Base-by-base conservation (phyloP, 495 filamentous ascomycete species). In the Penicillium paxilli region DNA sequence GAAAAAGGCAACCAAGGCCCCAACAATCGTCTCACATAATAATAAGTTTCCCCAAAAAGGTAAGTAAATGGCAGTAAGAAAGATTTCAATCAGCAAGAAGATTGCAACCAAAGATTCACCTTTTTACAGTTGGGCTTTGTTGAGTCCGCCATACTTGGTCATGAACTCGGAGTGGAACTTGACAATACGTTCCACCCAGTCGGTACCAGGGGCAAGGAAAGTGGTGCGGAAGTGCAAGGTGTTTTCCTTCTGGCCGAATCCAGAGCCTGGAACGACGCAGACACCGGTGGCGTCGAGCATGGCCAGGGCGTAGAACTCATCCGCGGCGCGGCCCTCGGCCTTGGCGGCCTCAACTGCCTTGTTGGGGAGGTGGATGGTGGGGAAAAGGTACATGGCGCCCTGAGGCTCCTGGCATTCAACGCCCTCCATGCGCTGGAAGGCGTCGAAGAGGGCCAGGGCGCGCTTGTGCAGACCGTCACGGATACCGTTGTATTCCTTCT, bases 351-450 rank as follows among this genome's bases (percentile, higher is more conserved):
- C 86, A 55, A 87, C 66, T 41, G 92, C 95, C 69, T 87, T 87
- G 32, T 64, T 51, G 5, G 95, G 84, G 24, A 98, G 75, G 26
- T 78, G 81, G 72, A 98, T 96, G 45, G 89, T 91, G 4, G 94
- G 94, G 85, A 97, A 98, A 60, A 98, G 88, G 77, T 98, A 98
- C 94, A 98, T 98, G 58, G 87, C 83, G 22, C 94, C 94, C 82
- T 96, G 81, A 28, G 94, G 94, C 40, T 82, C 74, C 64, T 92
- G 87, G 74, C 91, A 95, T 62, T 89, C 83, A 35, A 98, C 95
- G 41, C 94, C 94, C 64, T 96, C 92, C 94, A 98, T 98, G 62
- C 87, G 76, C 72, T 87, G 77, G 75, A 98, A 98, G 8, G 92
- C 91, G 54, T 91, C 79, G 70, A 90, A 94, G 44, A 98, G 79